phyloP scores from a whole-genome alignment of 208 protist species.

The Plasmodiophora brassicae region DNA sequence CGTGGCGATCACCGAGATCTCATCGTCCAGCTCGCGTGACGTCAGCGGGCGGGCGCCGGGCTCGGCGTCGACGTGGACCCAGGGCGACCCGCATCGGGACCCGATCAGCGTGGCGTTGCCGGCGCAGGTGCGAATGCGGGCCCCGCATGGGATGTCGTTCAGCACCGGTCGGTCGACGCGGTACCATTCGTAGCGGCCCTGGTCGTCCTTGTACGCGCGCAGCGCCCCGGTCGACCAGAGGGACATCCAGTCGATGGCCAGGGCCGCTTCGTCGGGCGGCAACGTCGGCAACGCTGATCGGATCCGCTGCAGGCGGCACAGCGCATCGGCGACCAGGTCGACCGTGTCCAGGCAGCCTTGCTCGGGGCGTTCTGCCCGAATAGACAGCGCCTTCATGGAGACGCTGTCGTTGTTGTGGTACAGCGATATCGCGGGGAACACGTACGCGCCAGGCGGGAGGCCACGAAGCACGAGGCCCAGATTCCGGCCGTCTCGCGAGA shows the following conservation, averaged over 20 bases:
- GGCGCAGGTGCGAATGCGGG: neutral
- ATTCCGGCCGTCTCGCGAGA: neutral
- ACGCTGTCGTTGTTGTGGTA: neutral
- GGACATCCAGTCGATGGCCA: no score
- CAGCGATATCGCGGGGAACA: neutral
- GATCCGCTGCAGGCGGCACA: no score
- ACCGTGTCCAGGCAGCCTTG: no score
- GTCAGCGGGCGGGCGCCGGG: neutral
- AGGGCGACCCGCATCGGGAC: neutral
- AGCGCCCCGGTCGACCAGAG: no score
- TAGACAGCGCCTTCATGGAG: neutral
- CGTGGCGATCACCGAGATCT: neutral
- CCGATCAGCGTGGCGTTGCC: neutral
- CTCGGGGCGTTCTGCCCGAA: no score
- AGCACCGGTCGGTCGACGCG: no score
- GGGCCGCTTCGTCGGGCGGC: no score
- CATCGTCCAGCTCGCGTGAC: neutral
- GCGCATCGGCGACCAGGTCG: no score
- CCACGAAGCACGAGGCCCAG: neutral
- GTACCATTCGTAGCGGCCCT: no score
- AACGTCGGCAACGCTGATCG: no score
- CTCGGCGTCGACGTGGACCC: neutral
- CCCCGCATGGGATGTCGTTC: no score
- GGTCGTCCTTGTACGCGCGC: no score
- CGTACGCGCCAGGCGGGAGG: neutral